Percentiles rank a stretch among this genome's conserved stretches.
phyloP scores from a whole-genome alignment of 2,329 filamentous ascomycete species.

The Diaporthe batatas region DNA sequence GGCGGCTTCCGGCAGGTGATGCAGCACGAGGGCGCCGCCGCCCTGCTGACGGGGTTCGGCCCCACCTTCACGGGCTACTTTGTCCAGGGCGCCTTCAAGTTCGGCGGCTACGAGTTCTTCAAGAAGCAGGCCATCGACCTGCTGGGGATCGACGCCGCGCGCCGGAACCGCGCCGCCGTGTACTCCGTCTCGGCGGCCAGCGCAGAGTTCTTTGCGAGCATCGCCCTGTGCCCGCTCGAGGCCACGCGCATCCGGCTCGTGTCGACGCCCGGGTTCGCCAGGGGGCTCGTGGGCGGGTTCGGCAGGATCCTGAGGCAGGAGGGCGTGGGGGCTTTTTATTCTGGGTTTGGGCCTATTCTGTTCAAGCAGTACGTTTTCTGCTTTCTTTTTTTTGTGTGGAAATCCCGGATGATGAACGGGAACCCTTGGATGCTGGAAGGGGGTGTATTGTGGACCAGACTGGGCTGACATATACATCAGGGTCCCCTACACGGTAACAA shows the following conservation, averaged over 20 bases:
- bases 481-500: conserved; percentile 47
- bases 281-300: conserved; percentile 83
- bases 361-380: conserved; percentile 77
- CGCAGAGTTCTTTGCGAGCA: conserved; percentile 79
- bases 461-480: conserved; percentile 35
- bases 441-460: neutral
- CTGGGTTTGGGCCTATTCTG: conserved; percentile 88
- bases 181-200: conserved; percentile 79
- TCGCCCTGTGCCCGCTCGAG: conserved; percentile 91
- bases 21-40: conserved; percentile 84
- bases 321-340: conserved; percentile 89
- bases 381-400: too few relatives aligned
- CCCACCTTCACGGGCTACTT: conserved; percentile 92
- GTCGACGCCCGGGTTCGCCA: conserved; percentile 87
- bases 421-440: too few relatives aligned
- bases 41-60: conserved; percentile 86
- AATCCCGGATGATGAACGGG: too few relatives aligned
- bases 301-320: conserved; percentile 86
- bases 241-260: conserved; percentile 95
- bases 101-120: conserved; percentile 96
- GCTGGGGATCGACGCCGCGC: conserved; percentile 81
- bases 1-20: conserved; percentile 90
- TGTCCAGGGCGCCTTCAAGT: conserved; percentile 94
- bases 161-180: conserved; percentile 83
- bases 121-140: conserved; percentile 90